Conservation (phyloP, 139 green algal species). For the Chlorella sorokiniana region DNA sequence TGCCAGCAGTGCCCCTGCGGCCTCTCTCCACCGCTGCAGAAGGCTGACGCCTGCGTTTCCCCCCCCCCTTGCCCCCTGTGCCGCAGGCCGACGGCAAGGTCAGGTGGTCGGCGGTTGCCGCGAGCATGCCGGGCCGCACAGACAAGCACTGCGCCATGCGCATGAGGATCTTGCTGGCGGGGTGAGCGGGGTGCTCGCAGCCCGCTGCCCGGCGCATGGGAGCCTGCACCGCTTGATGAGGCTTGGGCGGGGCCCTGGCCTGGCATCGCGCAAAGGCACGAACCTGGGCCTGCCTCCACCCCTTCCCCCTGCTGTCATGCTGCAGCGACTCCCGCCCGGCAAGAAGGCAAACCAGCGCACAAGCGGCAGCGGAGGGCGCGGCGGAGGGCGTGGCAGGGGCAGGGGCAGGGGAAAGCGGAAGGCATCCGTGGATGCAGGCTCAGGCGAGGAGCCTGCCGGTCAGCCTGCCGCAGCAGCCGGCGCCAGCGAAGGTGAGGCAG, state of each 20-base stretch:
- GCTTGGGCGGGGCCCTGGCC: neutral
- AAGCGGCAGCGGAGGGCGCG: too few species aligned
- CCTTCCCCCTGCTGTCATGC: too few species aligned
- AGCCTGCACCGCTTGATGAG: neutral
- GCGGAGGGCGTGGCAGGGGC: neutral
- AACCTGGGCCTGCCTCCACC: neutral
- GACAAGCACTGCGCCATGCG: slow-evolving; percentile 36
- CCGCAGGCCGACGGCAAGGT: slow-evolving; percentile 26
- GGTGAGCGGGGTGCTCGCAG: neutral
- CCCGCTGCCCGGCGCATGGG: neutral
- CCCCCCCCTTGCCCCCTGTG: neutral
- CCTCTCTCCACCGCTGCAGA: neutral
- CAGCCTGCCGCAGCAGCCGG: neutral
- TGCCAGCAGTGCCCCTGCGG: neutral
- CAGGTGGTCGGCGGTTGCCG: slow-evolving; percentile 41
- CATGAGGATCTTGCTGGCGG: neutral
- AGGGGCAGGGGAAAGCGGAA: neutral
- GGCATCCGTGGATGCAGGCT: neutral
- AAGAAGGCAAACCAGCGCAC: too few species aligned
- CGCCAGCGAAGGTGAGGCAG: neutral
- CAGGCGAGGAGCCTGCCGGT: neutral
- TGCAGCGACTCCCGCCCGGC: too few species aligned
- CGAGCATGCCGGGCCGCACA: slow-evolving; percentile 33
- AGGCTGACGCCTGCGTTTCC: too few species aligned
- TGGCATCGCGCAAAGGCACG: neutral